These are phyloP conservation scores for Phialemonium atrogriseum DNA, from an alignment of 2,329 filamentous ascomycete species.

Conservation along the genomic window DNA sequence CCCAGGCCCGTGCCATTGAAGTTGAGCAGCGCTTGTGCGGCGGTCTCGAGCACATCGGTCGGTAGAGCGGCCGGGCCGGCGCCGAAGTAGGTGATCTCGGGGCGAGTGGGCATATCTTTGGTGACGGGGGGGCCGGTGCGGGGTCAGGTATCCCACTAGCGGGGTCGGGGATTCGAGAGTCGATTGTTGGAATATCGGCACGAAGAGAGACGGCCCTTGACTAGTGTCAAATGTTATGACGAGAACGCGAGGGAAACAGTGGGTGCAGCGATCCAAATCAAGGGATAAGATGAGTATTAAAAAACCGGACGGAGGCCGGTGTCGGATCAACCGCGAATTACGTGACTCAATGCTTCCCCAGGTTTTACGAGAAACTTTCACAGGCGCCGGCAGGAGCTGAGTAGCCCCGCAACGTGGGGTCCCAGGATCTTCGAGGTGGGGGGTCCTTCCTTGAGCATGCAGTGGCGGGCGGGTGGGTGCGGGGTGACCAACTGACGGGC, in stretches of 20 bases:
- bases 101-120: constrained; percentile 59
- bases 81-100: constrained; percentile 78
- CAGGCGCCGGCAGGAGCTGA: constrained; percentile 8
- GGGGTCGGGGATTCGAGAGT: too few relatives aligned
- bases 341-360: constrained; percentile 13
- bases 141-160: too few relatives aligned
- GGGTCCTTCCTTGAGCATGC: too few relatives aligned
- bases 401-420: constrained; percentile 8
- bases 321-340: constrained; percentile 8
- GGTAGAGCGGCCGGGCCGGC: constrained; percentile 85
- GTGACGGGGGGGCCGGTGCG: too few relatives aligned
- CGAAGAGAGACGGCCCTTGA: too few relatives aligned
- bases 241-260: too few relatives aligned
- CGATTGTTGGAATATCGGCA: too few relatives aligned
- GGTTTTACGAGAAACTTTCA: constrained; percentile 12
- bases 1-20: constrained; percentile 75
- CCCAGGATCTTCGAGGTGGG: too few relatives aligned
- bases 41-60: constrained; percentile 69
- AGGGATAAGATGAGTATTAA: constrained; percentile 3
- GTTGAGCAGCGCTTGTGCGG: constrained; percentile 71
- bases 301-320: constrained; percentile 5
- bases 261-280: constrained; percentile 1
- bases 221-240: too few relatives aligned
- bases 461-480: too few relatives aligned
- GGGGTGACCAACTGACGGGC: too few relatives aligned